A percentile compares a stretch with the other conserved stretches of the same genome.
These are phyloP conservation scores for Pseudogymnoascus pannorum DNA, from an alignment of 2,329 filamentous ascomycete genomes.

Conservation along the genomic window DNA sequence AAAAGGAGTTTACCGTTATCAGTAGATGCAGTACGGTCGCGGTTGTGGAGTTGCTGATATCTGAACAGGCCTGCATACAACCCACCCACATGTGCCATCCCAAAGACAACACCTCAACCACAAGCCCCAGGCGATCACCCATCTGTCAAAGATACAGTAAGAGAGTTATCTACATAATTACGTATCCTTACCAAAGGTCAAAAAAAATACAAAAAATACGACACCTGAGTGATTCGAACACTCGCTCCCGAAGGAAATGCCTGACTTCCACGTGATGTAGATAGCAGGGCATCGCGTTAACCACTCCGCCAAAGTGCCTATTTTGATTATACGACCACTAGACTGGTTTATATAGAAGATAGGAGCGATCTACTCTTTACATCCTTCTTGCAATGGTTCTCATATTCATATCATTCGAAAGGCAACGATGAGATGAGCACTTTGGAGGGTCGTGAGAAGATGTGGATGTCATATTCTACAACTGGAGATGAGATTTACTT, in stretches of 20 bases:
- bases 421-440: too few species aligned
- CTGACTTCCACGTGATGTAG: conserved; percentile 3
- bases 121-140: not conserved
- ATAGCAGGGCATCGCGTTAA: conserved; percentile 11
- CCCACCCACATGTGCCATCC: not conserved
- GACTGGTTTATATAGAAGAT: not conserved
- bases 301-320: conserved; percentile 10
- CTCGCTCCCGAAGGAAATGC: conserved; percentile 10
- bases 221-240: conserved; percentile 11
- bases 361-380: too few species aligned
- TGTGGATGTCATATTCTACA: not conserved
- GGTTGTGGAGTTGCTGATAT: not conserved
- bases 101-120: not conserved
- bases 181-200: not conserved
- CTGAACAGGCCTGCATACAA: not conserved
- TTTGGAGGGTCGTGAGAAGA: not conserved
- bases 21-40: not conserved
- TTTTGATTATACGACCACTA: conserved; percentile 1
- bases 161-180: too few species aligned
- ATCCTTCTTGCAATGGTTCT: not conserved
- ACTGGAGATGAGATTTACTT: not conserved
- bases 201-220: conserved; percentile 7
- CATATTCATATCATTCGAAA: not conserved
- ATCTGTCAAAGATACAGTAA: too few species aligned
- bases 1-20: not conserved